These are phyloP conservation scores for Phialophora macrospora DNA, from an alignment of 2,329 filamentous ascomycete species.

Conservation along the genomic window DNA sequence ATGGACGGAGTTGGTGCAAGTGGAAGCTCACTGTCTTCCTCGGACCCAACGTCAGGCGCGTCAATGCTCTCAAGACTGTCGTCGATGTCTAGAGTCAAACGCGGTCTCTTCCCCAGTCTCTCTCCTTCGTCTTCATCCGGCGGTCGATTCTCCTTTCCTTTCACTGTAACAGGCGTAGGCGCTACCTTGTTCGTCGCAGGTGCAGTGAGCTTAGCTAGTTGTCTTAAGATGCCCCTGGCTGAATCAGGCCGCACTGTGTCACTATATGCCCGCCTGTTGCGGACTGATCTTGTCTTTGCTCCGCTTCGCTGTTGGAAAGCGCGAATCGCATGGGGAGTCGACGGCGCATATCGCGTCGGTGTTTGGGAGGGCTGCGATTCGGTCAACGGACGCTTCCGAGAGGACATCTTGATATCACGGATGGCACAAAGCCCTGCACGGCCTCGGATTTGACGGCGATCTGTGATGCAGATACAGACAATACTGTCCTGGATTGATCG, in stretches of 20 bases:
- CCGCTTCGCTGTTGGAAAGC: conserved; percentile 57
- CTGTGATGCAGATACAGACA: background rate
- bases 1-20: conserved; percentile 37
- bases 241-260: conserved; percentile 56
- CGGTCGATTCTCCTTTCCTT: conserved; percentile 39
- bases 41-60: conserved; percentile 46
- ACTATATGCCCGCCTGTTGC: conserved; percentile 24
- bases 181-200: conserved; percentile 53
- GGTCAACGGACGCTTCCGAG: conserved; percentile 27
- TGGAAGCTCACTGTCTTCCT: conserved; percentile 54
- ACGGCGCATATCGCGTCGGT: conserved; percentile 50
- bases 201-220: conserved; percentile 60
- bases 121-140: conserved; percentile 53
- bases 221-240: conserved; percentile 59
- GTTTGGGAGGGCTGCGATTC: conserved; percentile 34
- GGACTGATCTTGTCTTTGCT: conserved; percentile 35
- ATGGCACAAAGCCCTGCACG: too few relatives aligned
- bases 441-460: background rate
- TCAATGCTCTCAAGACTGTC: conserved; percentile 49
- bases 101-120: conserved; percentile 49
- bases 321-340: conserved; percentile 61
- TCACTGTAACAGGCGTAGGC: conserved; percentile 52
- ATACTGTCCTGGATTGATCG: background rate
- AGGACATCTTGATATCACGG: conserved; percentile 30
- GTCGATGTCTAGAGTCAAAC: conserved; percentile 50